These are phyloP conservation scores for Zangia roseola DNA, from an alignment of 768 basidiomycete genomes.

Conservation along the genomic window DNA sequence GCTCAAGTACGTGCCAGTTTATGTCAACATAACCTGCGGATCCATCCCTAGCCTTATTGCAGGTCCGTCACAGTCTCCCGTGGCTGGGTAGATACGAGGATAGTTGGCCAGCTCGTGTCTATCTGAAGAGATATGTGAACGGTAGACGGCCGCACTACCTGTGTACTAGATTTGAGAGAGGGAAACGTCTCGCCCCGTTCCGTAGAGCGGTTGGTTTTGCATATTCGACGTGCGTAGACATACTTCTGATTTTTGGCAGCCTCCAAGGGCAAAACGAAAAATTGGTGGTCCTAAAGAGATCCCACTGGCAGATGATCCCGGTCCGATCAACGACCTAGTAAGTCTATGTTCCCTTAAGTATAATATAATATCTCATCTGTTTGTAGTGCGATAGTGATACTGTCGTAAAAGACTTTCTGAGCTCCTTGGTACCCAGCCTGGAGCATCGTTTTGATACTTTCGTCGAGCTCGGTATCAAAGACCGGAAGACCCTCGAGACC, in stretches of 20 bases:
- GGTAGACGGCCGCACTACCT: slow-evolving; percentile 1
- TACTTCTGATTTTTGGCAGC: neutral
- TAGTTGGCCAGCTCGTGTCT: slow-evolving; percentile 19
- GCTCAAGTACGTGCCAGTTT: slow-evolving; percentile 3
- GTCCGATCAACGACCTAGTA: neutral
- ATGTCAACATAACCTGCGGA: neutral
- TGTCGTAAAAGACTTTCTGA: slow-evolving; percentile 16
- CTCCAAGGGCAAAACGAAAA: neutral
- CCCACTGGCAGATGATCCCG: neutral
- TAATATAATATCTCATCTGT: neutral
- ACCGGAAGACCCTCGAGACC: slow-evolving; percentile 17
- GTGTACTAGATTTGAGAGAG: neutral
- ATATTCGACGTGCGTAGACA: neutral
- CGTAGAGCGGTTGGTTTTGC: neutral
- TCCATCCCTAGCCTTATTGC: neutral
- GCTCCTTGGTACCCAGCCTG: slow-evolving; percentile 22
- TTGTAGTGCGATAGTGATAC: neutral
- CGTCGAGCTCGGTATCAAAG: slow-evolving; percentile 21
- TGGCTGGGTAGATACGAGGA: slow-evolving; percentile 22
- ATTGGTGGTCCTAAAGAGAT: neutral
- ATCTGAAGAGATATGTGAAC: slow-evolving; percentile 20
- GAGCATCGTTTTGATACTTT: slow-evolving; percentile 20
- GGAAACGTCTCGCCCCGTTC: no score
- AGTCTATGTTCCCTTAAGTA: slow-evolving; percentile 2
- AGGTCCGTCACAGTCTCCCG: slow-evolving; percentile 12